Percentiles rank a stretch among this genome's conserved stretches.
phyloP scores from a whole-genome alignment of 2,329 filamentous ascomycete species.

The Dactylellina sp. region DNA sequence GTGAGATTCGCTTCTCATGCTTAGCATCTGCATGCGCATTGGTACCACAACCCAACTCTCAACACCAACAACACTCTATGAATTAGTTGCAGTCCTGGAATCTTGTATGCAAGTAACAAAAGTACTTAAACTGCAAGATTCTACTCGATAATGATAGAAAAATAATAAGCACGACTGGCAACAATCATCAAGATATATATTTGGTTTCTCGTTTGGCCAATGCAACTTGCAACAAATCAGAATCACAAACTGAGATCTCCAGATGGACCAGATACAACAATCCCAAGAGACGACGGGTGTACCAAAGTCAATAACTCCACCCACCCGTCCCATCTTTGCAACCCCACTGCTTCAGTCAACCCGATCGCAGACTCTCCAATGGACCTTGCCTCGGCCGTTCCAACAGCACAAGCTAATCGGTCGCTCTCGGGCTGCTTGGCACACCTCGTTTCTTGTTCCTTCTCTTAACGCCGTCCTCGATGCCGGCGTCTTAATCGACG shows the following conservation, averaged over 20 bases:
- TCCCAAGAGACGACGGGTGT: constrained; percentile 2
- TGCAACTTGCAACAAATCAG: too few relatives aligned
- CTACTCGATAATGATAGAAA: background rate
- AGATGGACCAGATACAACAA: background rate
- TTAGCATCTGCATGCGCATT: background rate
- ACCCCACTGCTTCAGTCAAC: constrained; percentile 42
- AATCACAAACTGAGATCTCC: too few relatives aligned
- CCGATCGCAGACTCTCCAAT: constrained; percentile 48
- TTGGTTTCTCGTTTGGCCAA: too few relatives aligned
- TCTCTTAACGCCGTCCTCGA: constrained; percentile 68
- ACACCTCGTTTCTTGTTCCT: constrained; percentile 68
- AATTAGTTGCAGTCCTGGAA: too few relatives aligned
- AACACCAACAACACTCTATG: constrained; percentile 26
- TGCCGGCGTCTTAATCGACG: constrained; percentile 67
- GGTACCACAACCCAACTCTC: constrained; percentile 6
- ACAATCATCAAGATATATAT: background rate
- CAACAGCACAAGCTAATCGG: constrained; percentile 63
- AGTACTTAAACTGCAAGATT: background rate
- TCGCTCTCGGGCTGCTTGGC: constrained; percentile 68
- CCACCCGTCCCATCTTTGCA: constrained; percentile 39
- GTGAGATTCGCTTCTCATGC: background rate
- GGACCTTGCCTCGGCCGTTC: constrained; percentile 48
- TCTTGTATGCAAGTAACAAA: background rate
- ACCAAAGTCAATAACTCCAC: constrained; percentile 6
- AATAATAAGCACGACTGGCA: background rate